Evolutionary conservation across 768 basidiomycete species (phyloP).

Genomic region (Calocera viscosa): DNA sequence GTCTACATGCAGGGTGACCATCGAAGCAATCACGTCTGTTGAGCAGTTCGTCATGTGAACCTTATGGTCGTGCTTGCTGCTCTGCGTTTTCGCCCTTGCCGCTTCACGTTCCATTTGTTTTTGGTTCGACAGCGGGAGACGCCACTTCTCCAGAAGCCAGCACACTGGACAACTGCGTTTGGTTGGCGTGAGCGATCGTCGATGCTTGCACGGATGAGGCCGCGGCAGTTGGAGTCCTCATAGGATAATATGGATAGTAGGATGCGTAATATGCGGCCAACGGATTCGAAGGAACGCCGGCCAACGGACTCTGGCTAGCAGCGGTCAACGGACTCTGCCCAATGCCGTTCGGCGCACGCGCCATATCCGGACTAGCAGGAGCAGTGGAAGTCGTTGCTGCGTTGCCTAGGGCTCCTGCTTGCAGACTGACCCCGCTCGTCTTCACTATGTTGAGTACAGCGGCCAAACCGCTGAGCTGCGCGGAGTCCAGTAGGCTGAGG

Average conservation of each 20-base stretch:
- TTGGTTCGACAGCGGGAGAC: too few relatives aligned
- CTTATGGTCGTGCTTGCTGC: too few relatives aligned
- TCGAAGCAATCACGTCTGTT: too few relatives aligned
- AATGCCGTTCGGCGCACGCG: background rate
- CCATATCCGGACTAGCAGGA: background rate
- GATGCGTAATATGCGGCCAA: background rate
- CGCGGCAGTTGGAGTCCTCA: background rate
- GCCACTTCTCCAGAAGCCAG: too few relatives aligned
- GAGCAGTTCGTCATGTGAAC: too few relatives aligned
- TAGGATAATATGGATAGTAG: background rate
- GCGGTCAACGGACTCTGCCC: constrained; percentile 8
- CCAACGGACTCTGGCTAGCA: constrained; percentile 4
- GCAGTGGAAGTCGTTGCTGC: background rate
- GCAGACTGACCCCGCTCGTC: constrained; percentile 23
- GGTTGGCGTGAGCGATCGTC: too few relatives aligned
- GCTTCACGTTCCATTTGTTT: too few relatives aligned
- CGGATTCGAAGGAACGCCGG: background rate
- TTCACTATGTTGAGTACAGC: constrained; percentile 59
- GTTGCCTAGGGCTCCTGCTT: background rate
- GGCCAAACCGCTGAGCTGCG: constrained; percentile 67
- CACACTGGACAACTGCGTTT: too few relatives aligned
- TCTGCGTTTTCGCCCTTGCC: too few relatives aligned
- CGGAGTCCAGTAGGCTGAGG: constrained; percentile 53
- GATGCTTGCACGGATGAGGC: background rate
- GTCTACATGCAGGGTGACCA: too few relatives aligned